These are phyloP conservation scores for Delonix regia DNA, from an alignment of 306 rosid species.

Conservation along the genomic window DNA sequence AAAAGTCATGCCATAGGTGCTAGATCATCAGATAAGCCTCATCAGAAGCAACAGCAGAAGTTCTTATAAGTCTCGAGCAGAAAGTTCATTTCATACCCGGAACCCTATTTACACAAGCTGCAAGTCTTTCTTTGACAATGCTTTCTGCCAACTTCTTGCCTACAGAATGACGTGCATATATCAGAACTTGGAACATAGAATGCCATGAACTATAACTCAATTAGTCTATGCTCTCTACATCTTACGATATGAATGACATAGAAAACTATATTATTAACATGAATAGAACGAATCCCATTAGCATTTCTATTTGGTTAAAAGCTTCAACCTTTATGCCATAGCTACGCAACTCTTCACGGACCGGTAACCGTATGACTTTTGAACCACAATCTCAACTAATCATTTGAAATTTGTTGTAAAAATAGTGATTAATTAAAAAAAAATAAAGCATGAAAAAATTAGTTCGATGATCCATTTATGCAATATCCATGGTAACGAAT, in stretches of 20 bases:
- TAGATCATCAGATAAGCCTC: not conserved
- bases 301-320: not conserved
- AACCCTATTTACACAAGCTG: conserved; percentile 91
- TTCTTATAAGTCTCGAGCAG: not conserved
- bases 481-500: not conserved
- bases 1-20: conserved; percentile 5
- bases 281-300: not conserved
- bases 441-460: not conserved
- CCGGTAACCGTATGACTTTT: not conserved
- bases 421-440: not conserved
- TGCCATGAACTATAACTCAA: not conserved
- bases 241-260: not conserved
- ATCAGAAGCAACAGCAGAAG: not conserved
- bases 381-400: not conserved
- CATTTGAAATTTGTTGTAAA: not conserved
- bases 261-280: not conserved
- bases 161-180: conserved; percentile 34
- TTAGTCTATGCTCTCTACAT: not conserved
- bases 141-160: conserved; percentile 92
- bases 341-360: not conserved
- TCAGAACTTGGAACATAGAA: not conserved
- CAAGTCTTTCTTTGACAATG: conserved; percentile 85
- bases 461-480: not conserved
- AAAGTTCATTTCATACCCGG: conserved; percentile 62
- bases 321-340: not conserved